Base-by-base conservation (phyloP, 768 basidiomycete genomes). In the Mycena crocata region DNA sequence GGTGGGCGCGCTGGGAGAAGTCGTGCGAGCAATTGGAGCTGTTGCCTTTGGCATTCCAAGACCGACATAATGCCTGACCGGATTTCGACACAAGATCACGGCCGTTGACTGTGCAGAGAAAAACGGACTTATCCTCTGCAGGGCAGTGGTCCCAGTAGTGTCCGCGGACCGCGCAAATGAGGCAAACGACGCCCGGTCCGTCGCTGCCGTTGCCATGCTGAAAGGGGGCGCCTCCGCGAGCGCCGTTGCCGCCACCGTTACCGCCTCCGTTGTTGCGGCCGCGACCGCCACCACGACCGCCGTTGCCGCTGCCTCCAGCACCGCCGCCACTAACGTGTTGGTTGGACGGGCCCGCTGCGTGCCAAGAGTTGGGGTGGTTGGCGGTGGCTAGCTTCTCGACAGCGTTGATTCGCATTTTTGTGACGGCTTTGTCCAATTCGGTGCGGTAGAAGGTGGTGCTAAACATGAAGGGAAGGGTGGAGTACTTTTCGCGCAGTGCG, bases 141-240 rank as follows among this genome's bases (percentile, higher is more conserved):
- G 42, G 4, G 57, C 44, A 12, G 32, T 58, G 12, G 5, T 32
- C 24, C 30, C 10, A 45, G 31, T 17, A 5, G 57, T 58, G 57
- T 3, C 57, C 57, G 6, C 57, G 28, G 4, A 23, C 13, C 5
- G 44, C 57, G 21, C 57, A 58, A 7, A 45, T 7, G 30, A 58
- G 57, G 57, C 57, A 58, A 15, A 34, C 57, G 44, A 14, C 3
- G 44, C 42, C 5, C 13, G 31, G 17, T n/a, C 35, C 21, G 6
- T 31, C 31, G 3, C 57, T 31, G 1, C 30, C 57, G 57, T 23
- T 46, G 57, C 57, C 57, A 8, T 6, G 17, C 10, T 19, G 55
- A 57, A 44, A 44, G 39, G 57, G 28, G 9, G 37, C 24, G 54
- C 54, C 37, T 6, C 54, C 54, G 23, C 54, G 54, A 24, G 24